Percentiles rank a stretch among this genome's conserved stretches.
Conservation (phyloP, 306 rosid genomes). For the Quercus mongolica region DNA sequence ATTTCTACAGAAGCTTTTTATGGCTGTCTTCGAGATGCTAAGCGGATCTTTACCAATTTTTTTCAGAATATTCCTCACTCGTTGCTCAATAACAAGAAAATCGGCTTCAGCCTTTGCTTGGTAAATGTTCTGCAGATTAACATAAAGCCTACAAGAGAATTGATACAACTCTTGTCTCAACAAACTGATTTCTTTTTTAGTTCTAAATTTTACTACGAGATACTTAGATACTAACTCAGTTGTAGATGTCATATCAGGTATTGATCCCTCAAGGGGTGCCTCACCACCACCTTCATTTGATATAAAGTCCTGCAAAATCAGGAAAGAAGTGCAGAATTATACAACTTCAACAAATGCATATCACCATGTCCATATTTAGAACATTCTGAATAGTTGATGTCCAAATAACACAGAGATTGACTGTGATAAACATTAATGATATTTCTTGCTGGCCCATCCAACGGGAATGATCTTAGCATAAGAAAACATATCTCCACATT, state of each 20-base stretch:
- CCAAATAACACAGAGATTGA: not conserved
- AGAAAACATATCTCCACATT: not conserved
- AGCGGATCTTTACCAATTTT: constrained; percentile 78
- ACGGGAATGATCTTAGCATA: not conserved
- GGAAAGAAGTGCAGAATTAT: constrained; percentile 16
- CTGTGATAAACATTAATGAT: not conserved
- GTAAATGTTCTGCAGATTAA: constrained; percentile 82
- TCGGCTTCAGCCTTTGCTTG: constrained; percentile 96
- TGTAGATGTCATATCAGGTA: constrained; percentile 99
- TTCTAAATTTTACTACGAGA: constrained; percentile 2
- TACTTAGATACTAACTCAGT: constrained; percentile 66
- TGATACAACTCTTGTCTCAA: constrained; percentile 24
- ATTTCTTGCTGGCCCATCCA: not conserved
- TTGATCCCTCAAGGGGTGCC: constrained; percentile 95
- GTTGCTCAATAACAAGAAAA: constrained; percentile 66
- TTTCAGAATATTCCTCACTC: constrained; percentile 61
- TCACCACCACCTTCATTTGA: constrained; percentile 87
- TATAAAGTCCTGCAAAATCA: constrained; percentile 70
- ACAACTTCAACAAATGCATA: constrained; percentile 7
- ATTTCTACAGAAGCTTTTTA: constrained; percentile 88
- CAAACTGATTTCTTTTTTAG: not conserved
- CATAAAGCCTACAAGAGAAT: constrained; percentile 65
- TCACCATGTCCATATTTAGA: not conserved
- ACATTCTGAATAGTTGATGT: not conserved
- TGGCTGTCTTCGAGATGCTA: constrained; percentile 67